These are phyloP conservation scores for Pseudonectria buxi DNA, from an alignment of 2,329 filamentous ascomycete species.

Conservation along the genomic window DNA sequence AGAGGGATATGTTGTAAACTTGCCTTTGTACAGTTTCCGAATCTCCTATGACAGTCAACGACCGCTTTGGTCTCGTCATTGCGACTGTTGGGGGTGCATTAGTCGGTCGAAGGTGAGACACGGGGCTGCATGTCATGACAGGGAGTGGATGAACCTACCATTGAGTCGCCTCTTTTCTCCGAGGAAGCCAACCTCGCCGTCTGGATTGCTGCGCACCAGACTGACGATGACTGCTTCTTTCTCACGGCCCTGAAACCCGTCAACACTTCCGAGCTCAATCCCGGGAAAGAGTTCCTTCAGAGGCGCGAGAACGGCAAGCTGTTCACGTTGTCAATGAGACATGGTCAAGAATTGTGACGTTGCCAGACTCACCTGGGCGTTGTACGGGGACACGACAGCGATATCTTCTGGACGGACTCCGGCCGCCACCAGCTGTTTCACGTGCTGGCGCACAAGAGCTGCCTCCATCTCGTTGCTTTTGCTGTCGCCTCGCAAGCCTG, in stretches of 20 bases:
- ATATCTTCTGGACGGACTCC: slow-evolving; percentile 80
- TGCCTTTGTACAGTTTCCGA: slow-evolving; percentile 87
- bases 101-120: slow-evolving; percentile 4
- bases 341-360: slow-evolving; percentile 12
- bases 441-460: slow-evolving; percentile 69
- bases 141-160: slow-evolving; percentile 48
- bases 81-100: slow-evolving; percentile 64
- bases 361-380: slow-evolving; percentile 62
- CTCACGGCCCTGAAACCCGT: slow-evolving; percentile 94
- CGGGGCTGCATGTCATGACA: background rate
- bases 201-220: slow-evolving; percentile 83
- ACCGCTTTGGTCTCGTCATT: slow-evolving; percentile 90
- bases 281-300: slow-evolving; percentile 77
- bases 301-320: slow-evolving; percentile 72
- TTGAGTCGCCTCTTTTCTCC: slow-evolving; percentile 89
- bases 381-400: slow-evolving; percentile 92
- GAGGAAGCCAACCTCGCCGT: slow-evolving; percentile 86
- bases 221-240: slow-evolving; percentile 93
- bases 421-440: slow-evolving; percentile 65
- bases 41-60: slow-evolving; percentile 86
- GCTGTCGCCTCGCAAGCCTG: slow-evolving; percentile 49
- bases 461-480: slow-evolving; percentile 94
- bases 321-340: slow-evolving; percentile 9
- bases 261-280: slow-evolving; percentile 91
- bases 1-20: slow-evolving; percentile 33